Conservation (phyloP, 2,329 filamentous ascomycete species). For the Cladophialophora chaetospira region DNA sequence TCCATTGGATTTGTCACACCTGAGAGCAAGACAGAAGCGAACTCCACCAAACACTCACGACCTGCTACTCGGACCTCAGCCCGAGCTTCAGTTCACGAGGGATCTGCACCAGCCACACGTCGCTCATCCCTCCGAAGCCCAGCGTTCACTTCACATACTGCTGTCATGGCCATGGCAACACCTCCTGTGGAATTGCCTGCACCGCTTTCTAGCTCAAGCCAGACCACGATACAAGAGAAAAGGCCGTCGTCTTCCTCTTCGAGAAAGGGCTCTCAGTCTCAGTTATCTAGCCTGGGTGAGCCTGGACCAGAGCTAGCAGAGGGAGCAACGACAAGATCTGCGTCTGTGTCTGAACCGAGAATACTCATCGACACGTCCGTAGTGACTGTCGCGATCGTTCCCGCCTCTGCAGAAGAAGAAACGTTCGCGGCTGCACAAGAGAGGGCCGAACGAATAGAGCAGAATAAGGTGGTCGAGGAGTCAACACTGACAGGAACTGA, state of each 20-base stretch:
- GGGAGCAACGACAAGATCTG: constrained; percentile 8
- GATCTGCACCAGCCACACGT: constrained; percentile 13
- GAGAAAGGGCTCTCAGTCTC: constrained; percentile 14
- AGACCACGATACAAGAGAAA: constrained; percentile 4
- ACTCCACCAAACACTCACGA: constrained; percentile 11
- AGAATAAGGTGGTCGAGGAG: not conserved
- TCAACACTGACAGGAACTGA: not conserved
- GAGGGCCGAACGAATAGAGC: not conserved
- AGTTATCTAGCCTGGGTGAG: constrained; percentile 28
- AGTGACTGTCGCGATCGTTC: constrained; percentile 10
- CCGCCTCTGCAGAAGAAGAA: constrained; percentile 19
- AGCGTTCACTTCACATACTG: constrained; percentile 29
- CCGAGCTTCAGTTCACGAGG: constrained; percentile 14
- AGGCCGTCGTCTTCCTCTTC: constrained; percentile 9
- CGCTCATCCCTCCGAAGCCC: constrained; percentile 19
- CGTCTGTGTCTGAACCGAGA: constrained; percentile 15
- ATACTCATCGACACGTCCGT: constrained; percentile 12
- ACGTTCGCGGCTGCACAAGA: constrained; percentile 12
- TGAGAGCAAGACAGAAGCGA: constrained; percentile 7
- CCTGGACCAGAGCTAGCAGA: constrained; percentile 30
- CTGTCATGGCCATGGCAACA: constrained; percentile 29
- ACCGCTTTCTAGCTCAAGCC: not conserved
- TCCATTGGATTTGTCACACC: constrained; percentile 19
- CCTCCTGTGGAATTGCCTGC: constrained; percentile 28
- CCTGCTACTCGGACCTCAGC: constrained; percentile 8